Conservation (phyloP, 768 basidiomycete genomes). For the Kwoniella mangroviensis region DNA sequence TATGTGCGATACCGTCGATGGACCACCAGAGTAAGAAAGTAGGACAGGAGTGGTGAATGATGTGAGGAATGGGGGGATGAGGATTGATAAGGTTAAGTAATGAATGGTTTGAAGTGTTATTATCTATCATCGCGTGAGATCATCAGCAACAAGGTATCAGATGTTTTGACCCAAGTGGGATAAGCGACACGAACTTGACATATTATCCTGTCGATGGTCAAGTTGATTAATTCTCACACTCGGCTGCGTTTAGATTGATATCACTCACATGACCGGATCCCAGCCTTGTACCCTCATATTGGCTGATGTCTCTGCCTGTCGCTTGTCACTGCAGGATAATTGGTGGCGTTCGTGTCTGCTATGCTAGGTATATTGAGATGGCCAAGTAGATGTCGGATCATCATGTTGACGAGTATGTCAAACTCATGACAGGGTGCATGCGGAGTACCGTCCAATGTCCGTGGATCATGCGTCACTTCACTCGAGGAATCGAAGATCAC, state of each 20-base stretch:
- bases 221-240: background rate
- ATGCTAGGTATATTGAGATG: background rate
- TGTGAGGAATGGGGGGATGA: conserved; percentile 77
- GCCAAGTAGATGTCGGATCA: too few species aligned
- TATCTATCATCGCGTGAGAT: conserved; percentile 65
- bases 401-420: too few species aligned
- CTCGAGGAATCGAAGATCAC: background rate
- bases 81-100: conserved; percentile 82
- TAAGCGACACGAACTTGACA: conserved; percentile 68
- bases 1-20: conserved; percentile 60
- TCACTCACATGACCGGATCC: conserved; percentile 74
- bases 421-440: too few species aligned
- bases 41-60: conserved; percentile 65
- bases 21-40: conserved; percentile 53
- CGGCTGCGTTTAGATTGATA: too few species aligned
- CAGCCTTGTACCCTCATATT: conserved; percentile 64
- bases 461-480: conserved; percentile 1
- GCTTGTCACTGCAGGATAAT: background rate
- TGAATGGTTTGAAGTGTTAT: conserved; percentile 90
- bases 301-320: background rate
- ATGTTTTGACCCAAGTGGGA: background rate
- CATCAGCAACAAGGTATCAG: background rate
- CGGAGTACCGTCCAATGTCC: background rate
- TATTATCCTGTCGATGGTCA: conserved; percentile 61
- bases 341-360: background rate